Evolutionary conservation across 179 eudicot species (phyloP).

Genomic region (Patellifolia procumbens): DNA sequence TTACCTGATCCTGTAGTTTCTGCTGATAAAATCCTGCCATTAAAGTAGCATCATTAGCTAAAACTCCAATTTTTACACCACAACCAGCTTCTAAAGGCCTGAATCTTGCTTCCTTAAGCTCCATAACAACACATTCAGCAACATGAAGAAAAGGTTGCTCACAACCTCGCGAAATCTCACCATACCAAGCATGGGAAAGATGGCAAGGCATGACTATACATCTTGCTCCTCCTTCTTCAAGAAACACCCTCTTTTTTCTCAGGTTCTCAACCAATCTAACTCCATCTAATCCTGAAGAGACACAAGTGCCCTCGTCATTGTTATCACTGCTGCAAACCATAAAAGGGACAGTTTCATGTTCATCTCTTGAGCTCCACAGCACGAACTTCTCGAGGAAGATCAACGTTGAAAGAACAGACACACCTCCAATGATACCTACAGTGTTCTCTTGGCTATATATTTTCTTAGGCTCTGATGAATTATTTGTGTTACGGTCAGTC

Average conservation of each 20-base stretch:
- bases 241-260: slow-evolving; percentile 43
- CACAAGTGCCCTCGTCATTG: neutral
- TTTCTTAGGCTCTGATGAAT: slow-evolving; percentile 7
- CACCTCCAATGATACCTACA: slow-evolving; percentile 61
- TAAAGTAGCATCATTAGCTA: slow-evolving; percentile 36
- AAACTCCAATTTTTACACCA: slow-evolving; percentile 47
- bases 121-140: slow-evolving; percentile 49
- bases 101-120: slow-evolving; percentile 53
- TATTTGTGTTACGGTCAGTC: slow-evolving; percentile 10
- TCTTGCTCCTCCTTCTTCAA: slow-evolving; percentile 52
- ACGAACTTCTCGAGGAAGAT: slow-evolving; percentile 59
- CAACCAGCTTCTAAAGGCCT: slow-evolving; percentile 58
- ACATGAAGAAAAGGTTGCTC: slow-evolving; percentile 45
- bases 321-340: slow-evolving; percentile 45
- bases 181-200: slow-evolving; percentile 46
- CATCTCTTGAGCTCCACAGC: slow-evolving; percentile 45
- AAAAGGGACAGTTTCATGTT: slow-evolving; percentile 41
- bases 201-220: slow-evolving; percentile 73
- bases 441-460: slow-evolving; percentile 27
- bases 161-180: slow-evolving; percentile 46
- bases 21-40: slow-evolving; percentile 44
- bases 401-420: slow-evolving; percentile 51
- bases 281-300: slow-evolving; percentile 12
- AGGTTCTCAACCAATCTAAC: slow-evolving; percentile 35
- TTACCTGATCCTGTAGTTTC: slow-evolving; percentile 48